Base-by-base conservation (phyloP, 305 asterid species). In the Caryopteris hybrid region DNA sequence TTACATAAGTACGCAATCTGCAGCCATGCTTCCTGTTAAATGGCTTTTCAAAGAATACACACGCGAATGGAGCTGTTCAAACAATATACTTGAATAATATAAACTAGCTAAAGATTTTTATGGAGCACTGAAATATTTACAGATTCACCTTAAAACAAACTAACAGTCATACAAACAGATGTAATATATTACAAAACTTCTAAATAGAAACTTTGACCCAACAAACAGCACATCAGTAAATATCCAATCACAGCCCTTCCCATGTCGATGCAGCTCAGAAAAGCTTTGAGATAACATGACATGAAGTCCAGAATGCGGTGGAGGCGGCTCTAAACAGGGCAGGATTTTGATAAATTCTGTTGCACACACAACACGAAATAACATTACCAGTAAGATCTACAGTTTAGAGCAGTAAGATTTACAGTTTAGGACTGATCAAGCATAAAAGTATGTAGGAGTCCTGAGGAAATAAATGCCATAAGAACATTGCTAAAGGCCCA, bases 271-370 rank as follows among this genome's bases (percentile, higher is more conserved):
- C 70, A 69, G 74, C 76, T 87, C 76, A 92, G 80, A 92, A 79
- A 38, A 92, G 89, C 86, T 92, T 92, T 1, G 98, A 92, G 85
- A 92, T 81, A 5, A 90, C 90, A 38, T 73, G 83, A 70, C 94
- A 92, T 0, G 97, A 92, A 13, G 92, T 90, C 97, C 96, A 92
- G 87, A 90, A 92, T 0, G 97, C 95, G 2, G 96, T 74, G 14
- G 97, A 71, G 76, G 98, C 96, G 67, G 83, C 98, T 66, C 83
- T 81, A 12, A 86, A 72, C 27, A 92, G 87, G 50, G 95, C 95
- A 0, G 98, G 98, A 61, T 92, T 92, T 70, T 92, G 98, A 83
- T 92, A 92, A 43, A 92, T 86, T 72, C 97, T 92, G 89, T 64
- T 46, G 29, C 60, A 63, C 34, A 29, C 31, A 56, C 5, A 57